These are phyloP conservation scores for Cephaloascus fragrans DNA, from an alignment of 805 yeast species.

Conservation along the genomic window DNA sequence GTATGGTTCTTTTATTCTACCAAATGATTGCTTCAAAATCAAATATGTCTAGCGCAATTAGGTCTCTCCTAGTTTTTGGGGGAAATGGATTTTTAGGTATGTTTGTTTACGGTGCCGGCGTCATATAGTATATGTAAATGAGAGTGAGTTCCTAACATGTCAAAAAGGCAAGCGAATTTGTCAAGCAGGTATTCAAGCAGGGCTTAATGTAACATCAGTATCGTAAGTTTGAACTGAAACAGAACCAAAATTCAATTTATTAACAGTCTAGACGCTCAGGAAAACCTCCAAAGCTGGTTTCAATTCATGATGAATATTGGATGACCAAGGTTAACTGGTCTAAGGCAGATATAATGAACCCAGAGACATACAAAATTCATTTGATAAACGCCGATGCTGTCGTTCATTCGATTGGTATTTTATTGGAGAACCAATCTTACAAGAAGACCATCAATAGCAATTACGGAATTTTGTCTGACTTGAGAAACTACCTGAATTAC, in stretches of 20 bases:
- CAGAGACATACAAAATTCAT: constrained; percentile 40
- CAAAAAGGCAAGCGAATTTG: constrained; percentile 41
- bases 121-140: too few species aligned
- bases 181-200: constrained; percentile 51
- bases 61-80: constrained; percentile 60
- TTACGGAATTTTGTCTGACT: constrained; percentile 21
- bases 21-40: too few species aligned
- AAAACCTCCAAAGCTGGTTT: constrained; percentile 27
- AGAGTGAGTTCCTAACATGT: too few species aligned
- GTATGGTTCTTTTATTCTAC: too few species aligned
- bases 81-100: constrained; percentile 79
- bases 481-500: constrained; percentile 16
- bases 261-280: constrained; percentile 53
- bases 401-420: constrained; percentile 75
- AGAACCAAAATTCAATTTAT: too few species aligned
- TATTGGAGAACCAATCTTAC: constrained; percentile 61
- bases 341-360: constrained; percentile 58
- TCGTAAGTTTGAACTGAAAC: constrained; percentile 33
- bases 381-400: constrained; percentile 50
- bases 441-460: constrained; percentile 41
- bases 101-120: too few species aligned
- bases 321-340: constrained; percentile 53
- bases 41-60: constrained; percentile 5
- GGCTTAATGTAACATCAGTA: constrained; percentile 60
- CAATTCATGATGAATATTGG: constrained; percentile 32